Base-by-base conservation (phyloP, 495 filamentous ascomycete genomes). In the Aspergillus olivimuriae region DNA sequence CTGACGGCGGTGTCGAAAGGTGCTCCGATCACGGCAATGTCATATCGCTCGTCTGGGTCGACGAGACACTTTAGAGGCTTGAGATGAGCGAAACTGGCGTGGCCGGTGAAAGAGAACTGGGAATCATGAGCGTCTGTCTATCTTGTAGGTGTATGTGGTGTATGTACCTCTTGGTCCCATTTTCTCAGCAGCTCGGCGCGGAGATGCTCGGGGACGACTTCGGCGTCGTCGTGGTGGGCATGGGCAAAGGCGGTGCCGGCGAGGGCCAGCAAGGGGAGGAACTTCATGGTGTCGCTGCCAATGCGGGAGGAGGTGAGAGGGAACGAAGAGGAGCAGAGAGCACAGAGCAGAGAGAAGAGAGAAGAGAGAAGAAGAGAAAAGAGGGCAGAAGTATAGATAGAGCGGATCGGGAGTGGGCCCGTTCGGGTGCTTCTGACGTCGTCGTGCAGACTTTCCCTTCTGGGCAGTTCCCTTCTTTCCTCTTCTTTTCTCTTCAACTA, bases 1-100 rank as follows among this genome's bases (percentile, higher is more conserved):
- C 69, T 81, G 14, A 86, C 82, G 14, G 87, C 84, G 1, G 87
- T 91, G 59, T 94, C 87, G 55, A 94, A 94, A 0, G 87, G 87
- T 1, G 79, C 86, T 1, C 87, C 87, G 38, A 94, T 77, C 37
- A 94, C 77, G 23, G 73, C 87, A 48, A 94, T 89, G 57, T 94
- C 87, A 51, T 81, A 91, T 19, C 63, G 57, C 48, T 76, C 75
- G 28, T 76, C 64, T 0, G 83, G 84, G 35, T 77, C 75, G 22
- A 80, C 81, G 2, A 92, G 69, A 52, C 87, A 92, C 41, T 83
- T 86, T 40, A 80, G 71, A 47, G 89, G 76, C 44, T 76, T 74
- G 14, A 90, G 70, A 55, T 92, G 88, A 31, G 84, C 88, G 62
- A 91, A 94, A 26, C 82, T 83, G 30, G 78, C 79, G 32, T 91